A percentile compares a stretch with the other conserved stretches of the same genome.
phyloP scores from a whole-genome alignment of 768 basidiomycete species.

The Hemileccinum impolitum region DNA sequence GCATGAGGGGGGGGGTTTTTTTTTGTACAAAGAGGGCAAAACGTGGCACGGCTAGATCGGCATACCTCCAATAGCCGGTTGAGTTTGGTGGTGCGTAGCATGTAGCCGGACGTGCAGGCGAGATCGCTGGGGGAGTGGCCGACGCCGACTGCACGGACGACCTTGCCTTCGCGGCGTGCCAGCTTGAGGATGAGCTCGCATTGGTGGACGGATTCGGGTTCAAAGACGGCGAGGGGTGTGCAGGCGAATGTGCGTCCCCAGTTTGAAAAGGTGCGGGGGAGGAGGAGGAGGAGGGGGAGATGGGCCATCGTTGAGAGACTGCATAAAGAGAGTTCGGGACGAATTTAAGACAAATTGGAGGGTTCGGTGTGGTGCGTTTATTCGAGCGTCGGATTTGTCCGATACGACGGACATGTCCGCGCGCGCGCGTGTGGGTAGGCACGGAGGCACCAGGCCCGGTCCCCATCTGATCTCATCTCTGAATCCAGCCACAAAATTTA shows the following conservation, averaged over 20 bases:
- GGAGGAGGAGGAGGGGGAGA: slow-evolving; percentile 45
- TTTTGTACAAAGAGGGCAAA: slow-evolving; percentile 9
- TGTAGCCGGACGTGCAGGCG: slow-evolving; percentile 83
- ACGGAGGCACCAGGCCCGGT: slow-evolving; percentile 2
- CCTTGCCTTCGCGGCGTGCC: slow-evolving; percentile 66
- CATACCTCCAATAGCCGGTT: slow-evolving; percentile 76
- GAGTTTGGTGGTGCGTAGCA: slow-evolving; percentile 76
- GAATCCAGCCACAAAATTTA: slow-evolving; percentile 12
- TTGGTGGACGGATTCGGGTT: slow-evolving; percentile 65
- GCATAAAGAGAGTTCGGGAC: neutral
- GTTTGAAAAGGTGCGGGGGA: slow-evolving; percentile 61
- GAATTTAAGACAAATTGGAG: neutral
- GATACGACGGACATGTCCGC: slow-evolving; percentile 3
- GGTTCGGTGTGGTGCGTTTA: slow-evolving; percentile 23
- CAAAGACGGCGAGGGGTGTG: slow-evolving; percentile 66
- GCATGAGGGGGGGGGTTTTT: neutral
- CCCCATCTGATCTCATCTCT: neutral
- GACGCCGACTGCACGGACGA: slow-evolving; percentile 79
- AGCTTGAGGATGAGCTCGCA: slow-evolving; percentile 77
- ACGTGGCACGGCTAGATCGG: slow-evolving; percentile 19
- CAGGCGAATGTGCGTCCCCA: slow-evolving; percentile 85
- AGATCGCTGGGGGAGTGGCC: slow-evolving; percentile 95
- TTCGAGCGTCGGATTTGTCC: slow-evolving; percentile 5
- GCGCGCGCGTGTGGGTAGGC: too few species aligned
- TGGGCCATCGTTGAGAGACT: slow-evolving; percentile 9